Base-by-base conservation (phyloP, 768 basidiomycete species). In the Trametes sanguinea region DNA sequence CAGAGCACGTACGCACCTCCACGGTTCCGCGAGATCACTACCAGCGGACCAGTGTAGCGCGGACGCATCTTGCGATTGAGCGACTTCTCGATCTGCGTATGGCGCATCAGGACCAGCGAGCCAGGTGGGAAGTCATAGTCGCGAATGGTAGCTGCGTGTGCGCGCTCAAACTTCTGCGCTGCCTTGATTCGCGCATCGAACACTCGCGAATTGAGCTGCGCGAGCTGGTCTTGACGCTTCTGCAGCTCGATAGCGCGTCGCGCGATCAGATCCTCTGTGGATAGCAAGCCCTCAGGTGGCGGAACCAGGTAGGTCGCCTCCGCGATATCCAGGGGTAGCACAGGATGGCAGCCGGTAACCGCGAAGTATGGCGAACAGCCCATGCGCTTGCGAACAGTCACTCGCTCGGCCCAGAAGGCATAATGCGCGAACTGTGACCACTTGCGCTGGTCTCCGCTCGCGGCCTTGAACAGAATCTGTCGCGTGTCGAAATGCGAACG, bases 391-490 rank as follows among this genome's bases (percentile, higher is more conserved):
- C 70, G 61, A 0, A 69, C 60, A 0, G 77, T 77, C 1, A 78
- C 65, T 0, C 72, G 57, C 7, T 81, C 76, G 0, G 79, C 70
- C 77, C 77, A 79, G 27, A 81, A 71, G 0, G 74, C 64, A 0
- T 62, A 66, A 4, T n/a, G n/a, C n/a, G n/a, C n/a, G n/a, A n/a
- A n/a, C n/a, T n/a, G n/a, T n/a, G n/a, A n/a, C n/a, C n/a, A n/a
- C n/a, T n/a, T n/a, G n/a, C n/a, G n/a, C n/a, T n/a, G n/a, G n/a
- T n/a, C n/a, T n/a, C n/a, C n/a, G n/a, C n/a, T n/a, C n/a, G n/a
- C n/a, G n/a, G n/a, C n/a, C n/a, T n/a, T n/a, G n/a, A n/a, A n/a
- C n/a, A n/a, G n/a, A n/a, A n/a, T n/a, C n/a, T n/a, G n/a, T n/a
- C n/a, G n/a, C n/a, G n/a, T n/a, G n/a, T n/a, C n/a, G n/a, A n/a